Evolutionary conservation across 2,329 filamentous ascomycete species (phyloP).

Genomic region (Tricladium varicosporioides): DNA sequence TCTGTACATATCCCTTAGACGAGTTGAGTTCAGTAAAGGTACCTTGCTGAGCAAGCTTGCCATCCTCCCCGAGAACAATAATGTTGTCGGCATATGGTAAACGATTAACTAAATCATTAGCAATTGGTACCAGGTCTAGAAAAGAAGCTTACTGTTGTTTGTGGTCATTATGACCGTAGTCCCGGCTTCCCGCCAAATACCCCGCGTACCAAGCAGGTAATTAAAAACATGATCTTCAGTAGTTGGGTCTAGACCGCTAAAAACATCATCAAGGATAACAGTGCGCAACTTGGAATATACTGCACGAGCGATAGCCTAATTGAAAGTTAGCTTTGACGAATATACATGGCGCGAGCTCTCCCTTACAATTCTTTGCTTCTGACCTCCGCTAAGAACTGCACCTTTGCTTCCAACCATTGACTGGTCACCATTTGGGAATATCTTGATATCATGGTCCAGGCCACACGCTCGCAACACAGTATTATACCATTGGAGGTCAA

Average conservation of each 20-base stretch:
- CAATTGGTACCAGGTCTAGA: neutral
- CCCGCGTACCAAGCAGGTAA: conserved; percentile 10
- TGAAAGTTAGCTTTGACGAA: neutral
- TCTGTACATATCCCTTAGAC: conserved; percentile 36
- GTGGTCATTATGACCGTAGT: conserved; percentile 38
- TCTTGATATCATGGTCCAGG: conserved; percentile 23
- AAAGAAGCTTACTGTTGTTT: neutral
- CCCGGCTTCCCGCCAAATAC: conserved; percentile 17
- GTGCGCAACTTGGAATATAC: conserved; percentile 34
- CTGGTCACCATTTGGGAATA: conserved; percentile 28
- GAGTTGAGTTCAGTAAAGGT: conserved; percentile 34
- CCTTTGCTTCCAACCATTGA: conserved; percentile 32
- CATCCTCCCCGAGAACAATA: conserved; percentile 34
- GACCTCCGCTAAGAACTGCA: conserved; percentile 32
- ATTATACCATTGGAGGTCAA: conserved; percentile 30
- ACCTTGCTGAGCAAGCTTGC: conserved; percentile 37
- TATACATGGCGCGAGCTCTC: neutral
- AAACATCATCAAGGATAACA: conserved; percentile 26
- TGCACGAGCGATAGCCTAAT: conserved; percentile 61
- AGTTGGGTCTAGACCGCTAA: conserved; percentile 24
- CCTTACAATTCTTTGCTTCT: conserved; percentile 26
- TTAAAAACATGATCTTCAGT: conserved; percentile 18
- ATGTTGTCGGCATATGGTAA: conserved; percentile 39
- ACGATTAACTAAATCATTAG: conserved; percentile 8
- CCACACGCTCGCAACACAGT: conserved; percentile 26